A percentile compares a stretch with the other conserved stretches of the same genome.
phyloP scores from a whole-genome alignment of 139 green algal species.

The Chlorella vulgaris region DNA sequence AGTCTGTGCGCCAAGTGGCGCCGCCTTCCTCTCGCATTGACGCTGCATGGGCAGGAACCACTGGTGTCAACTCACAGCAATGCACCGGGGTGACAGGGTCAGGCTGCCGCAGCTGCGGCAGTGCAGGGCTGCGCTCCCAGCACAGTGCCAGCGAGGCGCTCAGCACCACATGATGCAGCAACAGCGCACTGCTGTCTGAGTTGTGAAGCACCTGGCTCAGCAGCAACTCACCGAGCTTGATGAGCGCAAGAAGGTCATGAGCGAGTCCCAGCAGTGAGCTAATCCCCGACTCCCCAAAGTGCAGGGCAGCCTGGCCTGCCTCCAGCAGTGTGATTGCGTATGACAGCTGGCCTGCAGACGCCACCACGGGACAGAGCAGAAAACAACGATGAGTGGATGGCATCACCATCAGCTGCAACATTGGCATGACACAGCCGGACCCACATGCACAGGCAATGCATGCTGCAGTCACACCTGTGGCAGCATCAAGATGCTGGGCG shows the following conservation, averaged over 20 bases:
- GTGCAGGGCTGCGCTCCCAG: too few species aligned
- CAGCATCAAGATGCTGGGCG: conserved; percentile 14
- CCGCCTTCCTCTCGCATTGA: background rate
- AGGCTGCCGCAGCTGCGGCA: too few species aligned
- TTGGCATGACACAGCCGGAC: too few species aligned
- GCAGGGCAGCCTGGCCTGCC: background rate
- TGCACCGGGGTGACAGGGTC: too few species aligned
- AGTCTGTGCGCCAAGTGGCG: conserved; percentile 13
- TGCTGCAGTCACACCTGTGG: conserved; percentile 11
- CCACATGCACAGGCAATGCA: too few species aligned
- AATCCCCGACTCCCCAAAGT: conserved; percentile 2
- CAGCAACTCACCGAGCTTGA: conserved; percentile 18
- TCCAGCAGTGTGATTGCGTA: conserved; percentile 21
- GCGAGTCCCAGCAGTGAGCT: background rate
- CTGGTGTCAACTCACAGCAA: too few species aligned
- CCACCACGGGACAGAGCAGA: too few species aligned
- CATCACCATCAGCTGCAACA: background rate
- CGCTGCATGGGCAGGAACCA: background rate
- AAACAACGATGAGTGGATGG: background rate
- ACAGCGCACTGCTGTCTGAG: too few species aligned
- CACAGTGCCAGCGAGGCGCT: too few species aligned
- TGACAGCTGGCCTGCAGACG: conserved; percentile 28
- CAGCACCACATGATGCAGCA: too few species aligned
- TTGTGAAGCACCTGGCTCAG: background rate
- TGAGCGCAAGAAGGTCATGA: conserved; percentile 21